Conservation (phyloP, 169 alveolate species). For the Plasmodium sp. region DNA sequence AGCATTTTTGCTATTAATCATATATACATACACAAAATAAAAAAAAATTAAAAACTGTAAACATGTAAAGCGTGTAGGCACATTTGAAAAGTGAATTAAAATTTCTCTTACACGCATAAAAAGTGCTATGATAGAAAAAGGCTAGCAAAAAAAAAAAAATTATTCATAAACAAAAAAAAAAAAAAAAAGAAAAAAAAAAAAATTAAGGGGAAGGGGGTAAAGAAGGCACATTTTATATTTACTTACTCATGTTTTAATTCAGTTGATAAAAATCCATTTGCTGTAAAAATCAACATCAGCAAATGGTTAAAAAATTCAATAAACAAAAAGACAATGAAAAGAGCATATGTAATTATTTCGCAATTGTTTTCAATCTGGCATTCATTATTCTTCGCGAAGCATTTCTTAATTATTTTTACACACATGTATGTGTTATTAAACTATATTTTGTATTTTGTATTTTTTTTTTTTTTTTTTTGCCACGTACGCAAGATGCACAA, state of each 20-base stretch:
- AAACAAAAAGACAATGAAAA: neutral
- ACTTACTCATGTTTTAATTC: neutral
- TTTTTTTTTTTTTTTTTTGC: neutral
- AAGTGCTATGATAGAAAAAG: neutral
- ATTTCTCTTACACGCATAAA: neutral
- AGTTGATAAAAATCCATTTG: neutral
- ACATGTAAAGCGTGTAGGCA: neutral
- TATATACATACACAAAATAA: slow-evolving; percentile 1
- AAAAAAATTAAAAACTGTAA: neutral
- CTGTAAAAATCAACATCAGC: neutral
- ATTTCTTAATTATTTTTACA: neutral
- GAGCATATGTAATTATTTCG: neutral
- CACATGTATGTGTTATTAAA: neutral
- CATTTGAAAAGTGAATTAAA: slow-evolving; percentile 31
- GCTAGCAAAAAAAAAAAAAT: neutral
- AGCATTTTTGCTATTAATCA: slow-evolving; percentile 9
- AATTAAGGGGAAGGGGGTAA: neutral
- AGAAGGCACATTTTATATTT: neutral
- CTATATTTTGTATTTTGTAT: neutral
- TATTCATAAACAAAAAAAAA: neutral
- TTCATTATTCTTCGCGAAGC: neutral
- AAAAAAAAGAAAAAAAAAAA: neutral
- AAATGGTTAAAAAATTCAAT: neutral
- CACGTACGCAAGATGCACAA: neutral
- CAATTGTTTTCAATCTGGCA: neutral